A percentile compares a stretch with the other conserved stretches of the same genome.
These are phyloP conservation scores for Globisporangium uncinulatum DNA, from an alignment of 352 stramenopile species.

Conservation along the genomic window DNA sequence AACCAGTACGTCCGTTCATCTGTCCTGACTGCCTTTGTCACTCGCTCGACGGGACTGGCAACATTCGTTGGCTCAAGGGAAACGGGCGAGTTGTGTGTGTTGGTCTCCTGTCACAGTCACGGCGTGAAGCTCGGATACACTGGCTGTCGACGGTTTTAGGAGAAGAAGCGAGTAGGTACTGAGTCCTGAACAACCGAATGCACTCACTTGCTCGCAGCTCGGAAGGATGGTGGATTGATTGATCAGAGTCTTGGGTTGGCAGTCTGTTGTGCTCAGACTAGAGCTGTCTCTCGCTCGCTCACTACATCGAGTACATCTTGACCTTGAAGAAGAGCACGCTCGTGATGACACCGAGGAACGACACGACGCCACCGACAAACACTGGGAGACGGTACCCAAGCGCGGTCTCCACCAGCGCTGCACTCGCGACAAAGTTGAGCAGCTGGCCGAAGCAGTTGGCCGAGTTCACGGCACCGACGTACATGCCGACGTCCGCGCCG, in stretches of 20 bases:
- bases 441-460: constrained; percentile 9
- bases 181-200: not conserved
- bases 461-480: constrained; percentile 47
- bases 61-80: not conserved
- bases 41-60: too few relatives aligned
- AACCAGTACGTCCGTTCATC: constrained; percentile 46
- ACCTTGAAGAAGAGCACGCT: constrained; percentile 50
- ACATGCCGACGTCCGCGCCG: constrained; percentile 27
- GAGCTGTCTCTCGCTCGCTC: too few relatives aligned
- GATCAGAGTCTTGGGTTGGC: too few relatives aligned
- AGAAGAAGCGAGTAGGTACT: constrained; percentile 13
- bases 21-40: too few relatives aligned
- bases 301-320: constrained; percentile 40
- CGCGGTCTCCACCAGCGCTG: not conserved
- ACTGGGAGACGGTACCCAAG: constrained; percentile 8
- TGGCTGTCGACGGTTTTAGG: constrained; percentile 7
- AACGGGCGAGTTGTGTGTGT: not conserved
- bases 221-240: too few relatives aligned
- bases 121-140: constrained; percentile 18
- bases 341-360: constrained; percentile 50
- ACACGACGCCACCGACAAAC: constrained; percentile 23
- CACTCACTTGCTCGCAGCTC: not conserved
- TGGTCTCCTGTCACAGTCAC: constrained; percentile 2
- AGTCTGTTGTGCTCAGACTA: too few relatives aligned
- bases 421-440: not conserved